Base-by-base conservation (phyloP, 2,329 filamentous ascomycete species). In the Purpureocillium lavendulum region DNA sequence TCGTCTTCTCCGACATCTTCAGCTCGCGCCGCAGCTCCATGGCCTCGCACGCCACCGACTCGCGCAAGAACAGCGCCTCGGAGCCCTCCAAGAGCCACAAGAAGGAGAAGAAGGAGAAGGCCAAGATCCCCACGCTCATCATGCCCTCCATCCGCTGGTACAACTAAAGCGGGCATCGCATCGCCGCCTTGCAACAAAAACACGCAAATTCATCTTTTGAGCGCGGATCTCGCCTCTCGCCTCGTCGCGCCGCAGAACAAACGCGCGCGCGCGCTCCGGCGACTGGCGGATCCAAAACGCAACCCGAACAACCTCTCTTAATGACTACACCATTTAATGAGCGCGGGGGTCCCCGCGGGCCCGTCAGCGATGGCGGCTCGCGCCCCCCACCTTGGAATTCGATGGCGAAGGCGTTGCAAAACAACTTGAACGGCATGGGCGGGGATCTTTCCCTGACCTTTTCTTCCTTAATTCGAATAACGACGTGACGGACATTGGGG, bases 1-100 rank as follows among this genome's bases (percentile, higher is more conserved):
- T 38, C 32, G 33, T 38, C 33, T 35, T 45, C 28, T 30, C 42
- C 14, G 33, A 37, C 30, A 39, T 46, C 42, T 29, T 42, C 41
- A 26, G 38, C 26, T 39, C 35, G n/a, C 38, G 43, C 40, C 31
- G 38, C 32, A 42, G 24, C 37, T 42, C 38, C 18, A 21, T 29
- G 28, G 36, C 32, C 28, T 39, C 38, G 11, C 16, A 12, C 12
- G 2, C 16, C 13, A 29, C 17, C 32, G 30, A 38, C 17, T 16
- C 14, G 35, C 36, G 26, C 35, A 40, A 36, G 38, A 31, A 17
- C 40, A 32, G 32, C 36, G 18, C 18, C 26, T 30, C 32, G 13
- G 37, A 30, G 9, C 30, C 14, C 4, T 6, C 31, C 16, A 21
- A n/a, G 3, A 21, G 30, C 6, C 4, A n/a, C 12, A 39, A 39